Conservation (phyloP, 1,284 basidiomycete genomes). For the Cutaneotrichosporon dermatis region DNA sequence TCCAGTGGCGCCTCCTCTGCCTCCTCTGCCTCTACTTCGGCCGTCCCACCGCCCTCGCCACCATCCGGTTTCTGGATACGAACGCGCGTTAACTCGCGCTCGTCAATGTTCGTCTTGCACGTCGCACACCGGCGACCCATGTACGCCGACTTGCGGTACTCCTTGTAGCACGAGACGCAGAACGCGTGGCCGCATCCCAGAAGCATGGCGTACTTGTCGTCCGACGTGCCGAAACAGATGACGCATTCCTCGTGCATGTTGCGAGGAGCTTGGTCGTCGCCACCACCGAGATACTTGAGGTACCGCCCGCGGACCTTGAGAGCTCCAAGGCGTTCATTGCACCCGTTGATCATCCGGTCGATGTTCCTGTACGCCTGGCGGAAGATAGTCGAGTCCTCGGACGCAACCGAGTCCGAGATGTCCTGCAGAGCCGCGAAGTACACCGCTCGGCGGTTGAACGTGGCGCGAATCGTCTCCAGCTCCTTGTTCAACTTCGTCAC, state of each 20-base stretch:
- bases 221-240: constrained; percentile 44
- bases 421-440: constrained; percentile 46
- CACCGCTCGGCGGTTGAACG: constrained; percentile 41
- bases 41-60: neutral
- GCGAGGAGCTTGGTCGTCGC: constrained; percentile 18
- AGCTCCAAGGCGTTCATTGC: constrained; percentile 26
- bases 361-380: constrained; percentile 26
- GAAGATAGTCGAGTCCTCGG: constrained; percentile 22
- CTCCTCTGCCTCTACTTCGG: neutral
- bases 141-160: constrained; percentile 23
- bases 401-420: constrained; percentile 43
- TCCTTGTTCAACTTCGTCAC: constrained; percentile 42
- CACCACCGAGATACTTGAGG: constrained; percentile 28
- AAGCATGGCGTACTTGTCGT: constrained; percentile 34
- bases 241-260: constrained; percentile 41
- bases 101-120: constrained; percentile 25
- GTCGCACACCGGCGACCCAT: constrained; percentile 34
- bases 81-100: neutral
- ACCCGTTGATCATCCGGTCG: constrained; percentile 23
- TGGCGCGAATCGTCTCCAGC: constrained; percentile 38
- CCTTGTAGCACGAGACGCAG: constrained; percentile 40
- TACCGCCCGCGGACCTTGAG: constrained; percentile 36
- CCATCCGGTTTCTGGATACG: constrained; percentile 54
- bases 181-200: constrained; percentile 44
- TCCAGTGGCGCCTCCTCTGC: constrained; percentile 6